Evolutionary conservation across 495 filamentous ascomycete species (phyloP).

Genomic region (Aspergillus nidulans): DNA sequence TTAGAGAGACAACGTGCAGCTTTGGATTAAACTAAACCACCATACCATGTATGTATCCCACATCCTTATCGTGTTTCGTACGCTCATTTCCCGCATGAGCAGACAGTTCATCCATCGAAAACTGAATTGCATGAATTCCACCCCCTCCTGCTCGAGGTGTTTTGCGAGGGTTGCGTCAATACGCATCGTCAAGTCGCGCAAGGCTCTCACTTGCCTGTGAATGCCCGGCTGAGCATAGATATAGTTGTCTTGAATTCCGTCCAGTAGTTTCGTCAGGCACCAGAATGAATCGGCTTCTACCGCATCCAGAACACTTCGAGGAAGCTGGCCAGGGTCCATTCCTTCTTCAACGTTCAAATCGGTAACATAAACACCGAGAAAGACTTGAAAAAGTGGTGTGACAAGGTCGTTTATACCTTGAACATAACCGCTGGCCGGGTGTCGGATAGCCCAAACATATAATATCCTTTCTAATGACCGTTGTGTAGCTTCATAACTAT

Average conservation of each 20-base stretch:
- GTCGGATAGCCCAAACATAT: slow-evolving; percentile 95
- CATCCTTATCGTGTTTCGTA: slow-evolving; percentile 95
- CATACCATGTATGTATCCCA: slow-evolving; percentile 98
- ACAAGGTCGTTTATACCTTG: slow-evolving; percentile 98
- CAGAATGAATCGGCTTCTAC: slow-evolving; percentile 98
- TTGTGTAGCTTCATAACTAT: slow-evolving; percentile 93
- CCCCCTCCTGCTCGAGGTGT: slow-evolving; percentile 81
- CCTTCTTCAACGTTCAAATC: slow-evolving; percentile 86
- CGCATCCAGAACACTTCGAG: slow-evolving; percentile 85
- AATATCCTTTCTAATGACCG: slow-evolving; percentile 89
- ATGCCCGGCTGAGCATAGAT: slow-evolving; percentile 97
- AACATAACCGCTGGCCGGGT: slow-evolving; percentile 95
- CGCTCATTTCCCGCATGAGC: slow-evolving; percentile 93
- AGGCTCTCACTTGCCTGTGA: slow-evolving; percentile 81
- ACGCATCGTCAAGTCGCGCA: slow-evolving; percentile 82
- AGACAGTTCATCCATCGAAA: slow-evolving; percentile 99
- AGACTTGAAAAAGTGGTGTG: slow-evolving; percentile 96
- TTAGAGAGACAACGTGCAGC: slow-evolving; percentile 14
- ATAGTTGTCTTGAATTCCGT: slow-evolving; percentile 98
- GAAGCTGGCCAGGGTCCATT: slow-evolving; percentile 94
- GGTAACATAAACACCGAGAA: slow-evolving; percentile 88
- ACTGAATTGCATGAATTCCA: slow-evolving; percentile 98
- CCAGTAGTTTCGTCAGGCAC: slow-evolving; percentile 93
- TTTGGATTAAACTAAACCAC: background rate
- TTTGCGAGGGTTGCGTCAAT: slow-evolving; percentile 83